Conservation (phyloP, 2,329 filamentous ascomycete genomes). For the Leptoxyphium fumago region DNA sequence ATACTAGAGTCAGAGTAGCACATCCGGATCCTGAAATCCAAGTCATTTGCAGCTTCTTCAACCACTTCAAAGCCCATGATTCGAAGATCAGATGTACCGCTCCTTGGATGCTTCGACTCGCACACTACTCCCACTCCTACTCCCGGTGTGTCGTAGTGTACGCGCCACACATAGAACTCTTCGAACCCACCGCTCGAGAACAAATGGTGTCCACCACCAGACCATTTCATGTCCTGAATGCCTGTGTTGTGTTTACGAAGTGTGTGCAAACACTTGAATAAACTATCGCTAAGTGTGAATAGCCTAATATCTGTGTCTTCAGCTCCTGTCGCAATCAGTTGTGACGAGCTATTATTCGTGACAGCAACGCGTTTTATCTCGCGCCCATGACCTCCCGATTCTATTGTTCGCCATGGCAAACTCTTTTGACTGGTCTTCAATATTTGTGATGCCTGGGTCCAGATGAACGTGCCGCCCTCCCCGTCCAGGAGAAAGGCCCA, state of each 20-base stretch:
- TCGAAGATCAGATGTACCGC: slow-evolving; percentile 50
- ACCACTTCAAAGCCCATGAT: slow-evolving; percentile 64
- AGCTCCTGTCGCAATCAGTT: slow-evolving; percentile 49
- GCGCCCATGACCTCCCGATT: slow-evolving; percentile 64
- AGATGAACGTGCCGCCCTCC: slow-evolving; percentile 46
- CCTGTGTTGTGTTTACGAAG: slow-evolving; percentile 70
- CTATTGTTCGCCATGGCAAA: slow-evolving; percentile 29
- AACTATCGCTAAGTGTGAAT: slow-evolving; percentile 33
- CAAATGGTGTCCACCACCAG: slow-evolving; percentile 48
- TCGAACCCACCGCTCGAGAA: slow-evolving; percentile 80
- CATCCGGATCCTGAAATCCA: slow-evolving; percentile 48
- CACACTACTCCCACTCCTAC: slow-evolving; percentile 39
- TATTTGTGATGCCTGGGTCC: slow-evolving; percentile 48
- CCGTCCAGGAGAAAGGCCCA: slow-evolving; percentile 43
- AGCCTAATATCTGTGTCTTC: slow-evolving; percentile 66
- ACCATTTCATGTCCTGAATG: slow-evolving; percentile 69
- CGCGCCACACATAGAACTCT: slow-evolving; percentile 75
- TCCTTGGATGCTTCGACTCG: slow-evolving; percentile 35
- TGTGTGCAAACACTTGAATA: slow-evolving; percentile 42
- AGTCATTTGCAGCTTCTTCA: slow-evolving; percentile 8
- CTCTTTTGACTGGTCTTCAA: slow-evolving; percentile 7
- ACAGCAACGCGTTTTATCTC: slow-evolving; percentile 59
- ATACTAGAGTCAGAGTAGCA: slow-evolving; percentile 74
- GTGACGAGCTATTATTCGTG: slow-evolving; percentile 16
- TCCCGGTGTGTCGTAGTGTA: slow-evolving; percentile 38